phyloP scores from a whole-genome alignment of 192 early-diverging fungal genomes.

The Coemansia sp. region DNA sequence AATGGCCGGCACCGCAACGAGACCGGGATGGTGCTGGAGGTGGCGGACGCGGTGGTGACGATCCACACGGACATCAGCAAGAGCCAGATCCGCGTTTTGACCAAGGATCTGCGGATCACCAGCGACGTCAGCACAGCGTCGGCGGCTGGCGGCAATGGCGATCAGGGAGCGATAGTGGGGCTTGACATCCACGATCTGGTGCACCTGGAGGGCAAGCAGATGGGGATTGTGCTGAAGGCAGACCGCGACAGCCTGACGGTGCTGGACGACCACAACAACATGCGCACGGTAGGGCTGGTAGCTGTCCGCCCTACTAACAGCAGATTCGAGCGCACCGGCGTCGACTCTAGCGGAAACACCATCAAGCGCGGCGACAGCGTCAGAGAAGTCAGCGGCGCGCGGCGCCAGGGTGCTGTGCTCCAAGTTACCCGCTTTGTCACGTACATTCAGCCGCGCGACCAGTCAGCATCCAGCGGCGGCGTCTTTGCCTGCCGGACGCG shows the following conservation, averaged over 20 bases:
- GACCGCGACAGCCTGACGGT: conserved; percentile 74
- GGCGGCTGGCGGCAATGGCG: conserved; percentile 5
- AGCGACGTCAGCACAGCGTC: conserved; percentile 66
- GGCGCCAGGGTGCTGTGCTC: conserved; percentile 69
- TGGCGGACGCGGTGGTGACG: conserved; percentile 80
- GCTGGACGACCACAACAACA: conserved; percentile 72
- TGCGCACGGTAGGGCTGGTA: conserved; percentile 63
- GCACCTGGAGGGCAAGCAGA: conserved; percentile 68
- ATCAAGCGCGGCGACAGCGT: conserved; percentile 71
- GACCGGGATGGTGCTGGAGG: conserved; percentile 84
- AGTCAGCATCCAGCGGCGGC: conserved; percentile 64
- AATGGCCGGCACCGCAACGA: conserved; percentile 81
- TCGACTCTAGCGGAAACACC: conserved; percentile 57
- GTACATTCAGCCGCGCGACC: conserved; percentile 76
- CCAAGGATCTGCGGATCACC: conserved; percentile 80
- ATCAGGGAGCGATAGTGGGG: conserved; percentile 54
- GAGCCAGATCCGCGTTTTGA: conserved; percentile 81
- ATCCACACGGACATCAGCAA: conserved; percentile 70
- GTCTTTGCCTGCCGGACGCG: conserved; percentile 72
- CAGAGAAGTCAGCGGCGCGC: conserved; percentile 64
- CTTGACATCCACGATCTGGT: conserved; percentile 91
- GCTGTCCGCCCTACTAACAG: conserved; percentile 70
- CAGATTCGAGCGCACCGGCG: conserved; percentile 56
- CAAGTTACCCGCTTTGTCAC: conserved; percentile 81
- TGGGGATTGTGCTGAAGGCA: conserved; percentile 80